A percentile compares a stretch with the other conserved stretches of the same genome.
Conservation (phyloP, 2,329 filamentous ascomycete species). For the Macrophomina phaseolina region DNA sequence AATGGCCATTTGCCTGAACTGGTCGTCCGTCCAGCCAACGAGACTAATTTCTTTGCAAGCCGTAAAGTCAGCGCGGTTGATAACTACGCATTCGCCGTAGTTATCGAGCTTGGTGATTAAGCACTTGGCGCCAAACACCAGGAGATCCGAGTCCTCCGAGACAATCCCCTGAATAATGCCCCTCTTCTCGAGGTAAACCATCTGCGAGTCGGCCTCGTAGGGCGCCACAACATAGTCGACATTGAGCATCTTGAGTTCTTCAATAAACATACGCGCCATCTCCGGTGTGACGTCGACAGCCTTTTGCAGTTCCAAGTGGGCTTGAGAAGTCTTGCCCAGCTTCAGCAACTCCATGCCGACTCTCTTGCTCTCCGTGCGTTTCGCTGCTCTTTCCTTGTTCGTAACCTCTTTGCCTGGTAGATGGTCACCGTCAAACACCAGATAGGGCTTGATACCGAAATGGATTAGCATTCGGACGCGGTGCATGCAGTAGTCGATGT, state of each 20-base stretch:
- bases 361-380: slow-evolving; percentile 77
- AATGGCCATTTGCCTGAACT: slow-evolving; percentile 96
- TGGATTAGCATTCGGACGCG: slow-evolving; percentile 93
- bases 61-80: slow-evolving; percentile 87
- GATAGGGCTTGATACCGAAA: slow-evolving; percentile 90
- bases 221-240: slow-evolving; percentile 92
- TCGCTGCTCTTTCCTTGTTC: slow-evolving; percentile 76
- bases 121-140: slow-evolving; percentile 92
- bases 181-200: slow-evolving; percentile 88
- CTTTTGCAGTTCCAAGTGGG: slow-evolving; percentile 88
- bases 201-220: slow-evolving; percentile 96
- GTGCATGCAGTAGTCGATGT: slow-evolving; percentile 87
- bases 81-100: slow-evolving; percentile 90
- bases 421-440: slow-evolving; percentile 96
- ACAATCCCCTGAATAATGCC: slow-evolving; percentile 86
- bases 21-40: slow-evolving; percentile 87
- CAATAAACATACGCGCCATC: slow-evolving; percentile 91
- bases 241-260: slow-evolving; percentile 80
- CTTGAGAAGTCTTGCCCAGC: slow-evolving; percentile 80
- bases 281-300: slow-evolving; percentile 93
- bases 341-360: slow-evolving; percentile 79
- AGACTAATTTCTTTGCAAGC: slow-evolving; percentile 86
- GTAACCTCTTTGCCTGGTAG: slow-evolving; percentile 92
- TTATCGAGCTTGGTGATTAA: slow-evolving; percentile 93
- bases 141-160: slow-evolving; percentile 93